Conservation (phyloP, 2,329 filamentous ascomycete species). For the Claviceps capensis region DNA sequence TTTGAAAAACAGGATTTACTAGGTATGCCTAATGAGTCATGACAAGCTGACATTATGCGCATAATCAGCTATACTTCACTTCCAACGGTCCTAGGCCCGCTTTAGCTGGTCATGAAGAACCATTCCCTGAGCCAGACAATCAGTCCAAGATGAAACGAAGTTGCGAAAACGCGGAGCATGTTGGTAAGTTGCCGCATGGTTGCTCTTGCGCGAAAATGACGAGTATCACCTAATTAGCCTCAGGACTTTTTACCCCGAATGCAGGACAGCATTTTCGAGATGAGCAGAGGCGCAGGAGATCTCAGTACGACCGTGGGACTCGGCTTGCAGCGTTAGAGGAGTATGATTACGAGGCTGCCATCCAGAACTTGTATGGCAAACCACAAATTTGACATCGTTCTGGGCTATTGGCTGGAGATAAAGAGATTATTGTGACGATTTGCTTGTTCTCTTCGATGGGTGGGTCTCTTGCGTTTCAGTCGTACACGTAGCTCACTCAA, state of each 20-base stretch:
- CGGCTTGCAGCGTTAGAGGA: slow-evolving; percentile 55
- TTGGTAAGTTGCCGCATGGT: slow-evolving; percentile 43
- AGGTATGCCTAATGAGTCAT: background rate
- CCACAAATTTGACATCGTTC: slow-evolving; percentile 1
- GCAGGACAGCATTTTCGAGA: slow-evolving; percentile 59
- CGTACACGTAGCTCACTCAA: background rate
- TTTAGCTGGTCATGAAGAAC: slow-evolving; percentile 55
- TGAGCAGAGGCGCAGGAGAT: slow-evolving; percentile 62
- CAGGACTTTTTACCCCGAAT: slow-evolving; percentile 69
- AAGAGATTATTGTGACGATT: background rate
- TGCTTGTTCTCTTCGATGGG: background rate
- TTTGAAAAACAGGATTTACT: background rate
- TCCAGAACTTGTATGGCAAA: slow-evolving; percentile 24
- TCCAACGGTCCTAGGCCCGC: slow-evolving; percentile 32
- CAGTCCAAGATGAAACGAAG: slow-evolving; percentile 77
- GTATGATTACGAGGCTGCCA: slow-evolving; percentile 34
- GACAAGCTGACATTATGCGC: background rate
- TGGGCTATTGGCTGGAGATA: background rate
- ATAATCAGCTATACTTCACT: slow-evolving; percentile 36
- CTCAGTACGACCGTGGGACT: slow-evolving; percentile 72
- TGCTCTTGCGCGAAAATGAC: background rate
- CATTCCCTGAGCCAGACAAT: slow-evolving; percentile 71
- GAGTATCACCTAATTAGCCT: background rate
- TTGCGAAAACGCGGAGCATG: slow-evolving; percentile 72
- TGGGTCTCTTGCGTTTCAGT: background rate